Conservation (phyloP, 495 filamentous ascomycete species). For the Choiromyces venosus region DNA sequence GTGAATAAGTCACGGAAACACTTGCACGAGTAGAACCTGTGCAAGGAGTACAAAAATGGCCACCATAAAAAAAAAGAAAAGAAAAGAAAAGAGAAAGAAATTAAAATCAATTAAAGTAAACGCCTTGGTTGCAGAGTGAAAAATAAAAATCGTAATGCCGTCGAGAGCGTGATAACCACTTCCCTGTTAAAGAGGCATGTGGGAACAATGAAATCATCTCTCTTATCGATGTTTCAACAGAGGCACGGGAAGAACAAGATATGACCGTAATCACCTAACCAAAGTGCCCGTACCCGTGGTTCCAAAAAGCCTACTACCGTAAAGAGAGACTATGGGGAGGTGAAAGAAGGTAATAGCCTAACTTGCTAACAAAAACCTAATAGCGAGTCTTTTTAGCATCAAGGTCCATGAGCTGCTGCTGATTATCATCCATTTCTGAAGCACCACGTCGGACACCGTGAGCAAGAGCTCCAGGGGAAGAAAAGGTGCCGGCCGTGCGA, state of each 20-base stretch:
- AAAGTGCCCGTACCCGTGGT: neutral
- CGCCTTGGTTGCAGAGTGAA: neutral
- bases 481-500: constrained; percentile 23
- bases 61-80: neutral
- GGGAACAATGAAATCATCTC: neutral
- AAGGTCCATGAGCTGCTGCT: constrained; percentile 25
- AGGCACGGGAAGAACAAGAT: neutral
- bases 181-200: neutral
- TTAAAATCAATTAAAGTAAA: neutral
- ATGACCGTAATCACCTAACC: neutral
- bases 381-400: constrained; percentile 34
- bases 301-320: neutral
- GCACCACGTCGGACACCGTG: constrained; percentile 29
- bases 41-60: neutral
- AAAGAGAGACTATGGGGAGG: neutral
- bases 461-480: constrained; percentile 26
- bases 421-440: constrained; percentile 35
- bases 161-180: neutral
- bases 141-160: neutral
- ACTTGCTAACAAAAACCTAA: neutral
- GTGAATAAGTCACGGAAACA: neutral
- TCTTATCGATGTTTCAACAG: neutral
- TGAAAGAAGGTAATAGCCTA: neutral
- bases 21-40: neutral
- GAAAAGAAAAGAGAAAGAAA: no score